Conservation (phyloP, 1,284 basidiomycete genomes). For the Ganoderma meredithae region DNA sequence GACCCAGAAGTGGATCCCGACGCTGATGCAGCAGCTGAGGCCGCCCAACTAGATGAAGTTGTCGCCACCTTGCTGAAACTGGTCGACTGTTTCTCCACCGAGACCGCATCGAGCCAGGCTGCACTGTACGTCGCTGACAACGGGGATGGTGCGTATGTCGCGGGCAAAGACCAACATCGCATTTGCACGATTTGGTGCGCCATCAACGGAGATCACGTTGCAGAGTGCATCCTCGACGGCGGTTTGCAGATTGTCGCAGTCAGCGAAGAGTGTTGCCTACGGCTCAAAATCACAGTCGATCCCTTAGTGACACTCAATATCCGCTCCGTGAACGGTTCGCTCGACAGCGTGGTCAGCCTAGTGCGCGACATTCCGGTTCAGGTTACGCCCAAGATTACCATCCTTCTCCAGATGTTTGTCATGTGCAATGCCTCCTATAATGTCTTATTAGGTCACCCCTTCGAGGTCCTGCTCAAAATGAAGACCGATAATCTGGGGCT, state of each 20-base stretch:
- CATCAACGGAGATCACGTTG: neutral
- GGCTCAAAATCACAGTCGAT: neutral
- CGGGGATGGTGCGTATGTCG: too few species aligned
- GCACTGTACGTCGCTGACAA: too few species aligned
- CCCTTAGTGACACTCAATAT: neutral
- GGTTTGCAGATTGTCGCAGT: neutral
- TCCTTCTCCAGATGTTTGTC: too few species aligned
- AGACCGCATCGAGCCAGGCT: too few species aligned
- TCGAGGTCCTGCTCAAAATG: conserved; percentile 42
- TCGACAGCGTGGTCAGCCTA: neutral
- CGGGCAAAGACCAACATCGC: too few species aligned
- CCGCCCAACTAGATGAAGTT: too few species aligned
- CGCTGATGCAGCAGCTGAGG: too few species aligned
- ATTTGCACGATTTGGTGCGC: neutral
- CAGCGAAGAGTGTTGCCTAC: neutral
- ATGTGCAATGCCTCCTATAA: conserved; percentile 42
- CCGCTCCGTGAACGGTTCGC: neutral
- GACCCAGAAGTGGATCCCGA: too few species aligned
- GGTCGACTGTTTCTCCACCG: neutral
- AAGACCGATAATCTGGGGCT: conserved; percentile 32
- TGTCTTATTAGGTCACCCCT: conserved; percentile 44
- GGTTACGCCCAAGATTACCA: too few species aligned
- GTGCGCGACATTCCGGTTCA: neutral
- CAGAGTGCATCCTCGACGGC: neutral
- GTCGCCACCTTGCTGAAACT: neutral